Evolutionary conservation across 2,329 filamentous ascomycete genomes (phyloP).

Genomic region (Trichoderma atrobrunneum): DNA sequence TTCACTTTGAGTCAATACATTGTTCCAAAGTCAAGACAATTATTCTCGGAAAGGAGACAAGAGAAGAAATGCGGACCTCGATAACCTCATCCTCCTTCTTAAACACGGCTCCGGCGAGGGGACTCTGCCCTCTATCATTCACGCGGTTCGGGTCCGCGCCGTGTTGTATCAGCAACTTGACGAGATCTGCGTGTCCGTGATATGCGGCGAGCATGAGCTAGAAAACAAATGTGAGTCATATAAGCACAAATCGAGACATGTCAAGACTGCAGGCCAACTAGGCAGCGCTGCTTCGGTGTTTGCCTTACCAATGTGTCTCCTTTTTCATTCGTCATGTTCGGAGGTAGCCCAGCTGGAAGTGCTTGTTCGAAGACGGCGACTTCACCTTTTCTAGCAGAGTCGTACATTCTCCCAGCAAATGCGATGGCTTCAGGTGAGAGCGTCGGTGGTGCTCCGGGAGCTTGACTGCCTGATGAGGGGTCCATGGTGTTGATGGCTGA

Average conservation of each 20-base stretch:
- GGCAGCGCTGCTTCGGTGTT: background rate
- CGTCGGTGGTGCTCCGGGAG: background rate
- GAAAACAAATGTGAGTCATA: background rate
- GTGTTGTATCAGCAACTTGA: slow-evolving; percentile 57
- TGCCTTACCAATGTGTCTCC: slow-evolving; percentile 63
- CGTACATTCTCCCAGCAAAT: slow-evolving; percentile 64
- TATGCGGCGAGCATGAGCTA: slow-evolving; percentile 72
- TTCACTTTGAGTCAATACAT: background rate
- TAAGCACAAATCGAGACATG: too few species aligned
- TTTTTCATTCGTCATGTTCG: slow-evolving; percentile 69
- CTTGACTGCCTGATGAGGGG: background rate
- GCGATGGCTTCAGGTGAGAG: slow-evolving; percentile 64
- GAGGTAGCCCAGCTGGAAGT: slow-evolving; percentile 61
- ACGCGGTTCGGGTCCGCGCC: slow-evolving; percentile 66
- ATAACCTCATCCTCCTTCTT: slow-evolving; percentile 67
- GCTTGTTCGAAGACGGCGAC: slow-evolving; percentile 59
- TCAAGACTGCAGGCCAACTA: background rate
- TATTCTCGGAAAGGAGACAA: background rate
- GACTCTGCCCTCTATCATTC: slow-evolving; percentile 67
- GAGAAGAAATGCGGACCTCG: slow-evolving; percentile 38
- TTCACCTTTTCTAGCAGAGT: slow-evolving; percentile 61
- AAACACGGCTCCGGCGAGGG: slow-evolving; percentile 69
- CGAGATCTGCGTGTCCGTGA: slow-evolving; percentile 61
- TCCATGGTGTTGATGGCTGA: background rate
- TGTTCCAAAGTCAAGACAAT: background rate